Evolutionary conservation across 169 alveolate genomes (phyloP), one percentile per base, ranked within the genome.

Genomic region (Plasmodium gallinaceum): DNA sequence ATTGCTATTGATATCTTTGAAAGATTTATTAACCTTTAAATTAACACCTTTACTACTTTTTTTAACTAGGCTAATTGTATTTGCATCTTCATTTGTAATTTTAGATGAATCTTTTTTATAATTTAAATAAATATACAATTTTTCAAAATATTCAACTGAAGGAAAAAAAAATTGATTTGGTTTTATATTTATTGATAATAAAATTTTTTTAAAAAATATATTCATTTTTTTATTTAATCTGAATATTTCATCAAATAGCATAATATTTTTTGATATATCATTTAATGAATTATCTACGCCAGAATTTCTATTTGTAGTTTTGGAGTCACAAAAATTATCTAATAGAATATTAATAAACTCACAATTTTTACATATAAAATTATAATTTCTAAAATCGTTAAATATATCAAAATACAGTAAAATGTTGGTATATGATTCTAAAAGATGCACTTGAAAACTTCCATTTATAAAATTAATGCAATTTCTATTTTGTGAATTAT

Each of bases 351-450:
- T 78, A 48, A 78, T 51, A 78, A 64, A 78, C 16, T 78, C 89
- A 20, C 89, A 78, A 78, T 78, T 78, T 42, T 78, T 78, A 78
- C 18, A 78, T 22, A 78, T 78, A 78, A 78, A 78, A 58, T 78
- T 78, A 43, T 78, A 78, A 64, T 64, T 62, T 78, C 68, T 78
- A 39, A 64, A 64, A 45, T 78, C 89, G 37, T 42, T 78, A 65
- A 78, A 78, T 8, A 78, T 78, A 43, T 78, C 89, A 78, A 78
- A 78, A 37, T 78, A 66, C 20, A 78, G 45, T 7, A 78, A 65
- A 32, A 78, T 78, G 16, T 78, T 78, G 5, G 89, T 64, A 69
- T 78, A 78, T 32, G 89, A 64, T 65, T 78, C 89, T 51, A 78
- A 20, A 22, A 78, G 48, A 70, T 66, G 89, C n/a, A 64, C 58